Evolutionary conservation across 208 protist genomes (phyloP), one percentile per base, ranked within the genome.

Genomic region (Leptomonas pyrrhocoris): DNA sequence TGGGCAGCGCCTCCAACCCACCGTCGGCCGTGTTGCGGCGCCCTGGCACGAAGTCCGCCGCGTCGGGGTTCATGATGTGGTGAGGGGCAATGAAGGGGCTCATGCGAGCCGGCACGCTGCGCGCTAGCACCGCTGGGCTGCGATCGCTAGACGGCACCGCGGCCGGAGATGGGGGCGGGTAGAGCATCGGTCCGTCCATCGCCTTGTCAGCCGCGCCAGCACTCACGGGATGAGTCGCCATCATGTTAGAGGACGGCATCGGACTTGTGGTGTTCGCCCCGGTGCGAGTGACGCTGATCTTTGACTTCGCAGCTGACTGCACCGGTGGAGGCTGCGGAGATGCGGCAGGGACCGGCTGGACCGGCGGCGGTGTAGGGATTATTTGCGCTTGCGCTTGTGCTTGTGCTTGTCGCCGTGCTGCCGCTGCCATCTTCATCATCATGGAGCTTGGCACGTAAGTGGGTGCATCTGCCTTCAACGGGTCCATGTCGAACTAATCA

Each of bases 21-120:
- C 63, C 73, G 38, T 57, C 73, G 18, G 65, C 46, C 49, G 34
- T 53, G 58, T 71, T 70, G 40, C 79, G 42, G 6, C 67, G 53
- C 45, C 77, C 55, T 12, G 88, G 88, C 45, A 93, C 69, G 63
- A 94, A 96, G 48, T 90, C 86, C 19, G 34, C 56, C 27, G 91
- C 91, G 55, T 91, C 80, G 0, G 88, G 86, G 73, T 92, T 96
- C 88, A 96, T 94, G 48, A 42, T 25, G 69, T 64, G 38, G 42
- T 46, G 46, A 36, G 85, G 71, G 50, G 77, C 63, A 30, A 80
- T 71, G 68, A 79, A 62, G 18, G 91, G 88, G 73, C 84, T 92
- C 75, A 93, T 86, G 50, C 91, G 86, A 5, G 78, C 84, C 11
- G 91, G 91, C 51, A 88, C 43, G 18, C 76, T 81, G 42, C 84